Evolutionary conservation across 306 rosid species (phyloP), one percentile per base, ranked within the genome.

Genomic region (Vicia faba): DNA sequence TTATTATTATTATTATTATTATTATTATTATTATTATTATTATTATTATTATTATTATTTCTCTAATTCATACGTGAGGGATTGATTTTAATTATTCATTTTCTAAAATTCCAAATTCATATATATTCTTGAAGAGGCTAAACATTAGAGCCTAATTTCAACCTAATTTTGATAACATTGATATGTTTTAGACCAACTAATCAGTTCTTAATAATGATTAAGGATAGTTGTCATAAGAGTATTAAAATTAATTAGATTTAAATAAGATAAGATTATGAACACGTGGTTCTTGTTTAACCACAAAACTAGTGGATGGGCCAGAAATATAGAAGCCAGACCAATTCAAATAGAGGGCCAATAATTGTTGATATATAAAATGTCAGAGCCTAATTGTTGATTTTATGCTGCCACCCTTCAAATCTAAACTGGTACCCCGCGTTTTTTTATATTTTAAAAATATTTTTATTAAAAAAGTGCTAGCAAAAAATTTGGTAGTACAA

Each of bases 111-210:
- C 23, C 23, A 2, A 20, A 20, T 20, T 20, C 23, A 20, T 71
- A 19, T 63, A 31, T 68, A 35, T 69, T 55, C 18, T 33, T 7
- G 58, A 18, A 36, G 28, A 63, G 51, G n/a, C 36, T 68, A 45
- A 59, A 33, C 64, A 33, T 60, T 26, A 62, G 40, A 40, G 51
- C 73, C 81, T 65, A 50, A 49, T 43, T 66, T 60, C 39, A 28
- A 60, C 74, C 29, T 3, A 58, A 65, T 51, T 18, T 71, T 40
- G 69, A 71, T 29, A 46, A 26, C 50, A n/a, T 54, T 20, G 51
- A 69, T 55, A 31, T 51, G 16, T 63, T 19, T 44, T 54, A 18
- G 76, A 63, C 48, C 63, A 63, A 70, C 26, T 69, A 40, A 61
- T 75, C 5, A 7, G 13, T 25, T 25, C 3, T 25, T 25, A 25